Conservation (phyloP, 2,329 filamentous ascomycete genomes). For the Lachnellula hyalina region DNA sequence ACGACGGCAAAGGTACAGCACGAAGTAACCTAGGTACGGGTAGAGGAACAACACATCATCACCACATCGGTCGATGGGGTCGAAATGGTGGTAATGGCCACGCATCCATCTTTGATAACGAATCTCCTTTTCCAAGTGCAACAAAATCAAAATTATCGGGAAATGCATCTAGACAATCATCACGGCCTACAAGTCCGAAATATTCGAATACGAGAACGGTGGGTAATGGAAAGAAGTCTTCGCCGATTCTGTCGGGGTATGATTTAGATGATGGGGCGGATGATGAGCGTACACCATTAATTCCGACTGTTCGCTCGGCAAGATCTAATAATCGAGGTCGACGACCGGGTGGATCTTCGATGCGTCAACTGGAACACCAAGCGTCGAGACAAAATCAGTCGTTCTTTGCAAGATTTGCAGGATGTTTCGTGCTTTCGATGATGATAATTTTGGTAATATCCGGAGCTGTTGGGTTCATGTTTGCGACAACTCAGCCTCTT, state of each 20-base stretch:
- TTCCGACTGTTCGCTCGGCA: conserved; percentile 57
- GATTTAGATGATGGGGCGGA: conserved; percentile 83
- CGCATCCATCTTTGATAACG: conserved; percentile 68
- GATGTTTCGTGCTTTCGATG: conserved; percentile 77
- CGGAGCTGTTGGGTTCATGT: conserved; percentile 82
- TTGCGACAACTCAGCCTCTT: conserved; percentile 85
- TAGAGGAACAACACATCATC: conserved; percentile 65
- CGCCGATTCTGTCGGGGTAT: conserved; percentile 60
- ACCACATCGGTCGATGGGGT: conserved; percentile 76
- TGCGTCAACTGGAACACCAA: conserved; percentile 70
- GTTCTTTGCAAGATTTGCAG: conserved; percentile 70
- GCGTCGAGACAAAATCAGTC: conserved; percentile 58
- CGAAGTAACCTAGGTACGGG: conserved; percentile 58
- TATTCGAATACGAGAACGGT: conserved; percentile 43
- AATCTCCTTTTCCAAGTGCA: conserved; percentile 70
- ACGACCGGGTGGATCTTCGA: conserved; percentile 47
- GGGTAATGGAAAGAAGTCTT: conserved; percentile 48
- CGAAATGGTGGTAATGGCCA: conserved; percentile 63
- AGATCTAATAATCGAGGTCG: conserved; percentile 49
- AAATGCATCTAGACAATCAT: conserved; percentile 52
- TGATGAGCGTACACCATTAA: conserved; percentile 81
- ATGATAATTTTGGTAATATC: conserved; percentile 77
- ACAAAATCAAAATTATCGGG: conserved; percentile 58
- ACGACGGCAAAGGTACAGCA: conserved; percentile 58
- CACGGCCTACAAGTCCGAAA: conserved; percentile 65